Evolutionary conservation across 495 filamentous ascomycete genomes (phyloP), one percentile per base, ranked within the genome.

Genomic region (Parathielavia appendiculata): DNA sequence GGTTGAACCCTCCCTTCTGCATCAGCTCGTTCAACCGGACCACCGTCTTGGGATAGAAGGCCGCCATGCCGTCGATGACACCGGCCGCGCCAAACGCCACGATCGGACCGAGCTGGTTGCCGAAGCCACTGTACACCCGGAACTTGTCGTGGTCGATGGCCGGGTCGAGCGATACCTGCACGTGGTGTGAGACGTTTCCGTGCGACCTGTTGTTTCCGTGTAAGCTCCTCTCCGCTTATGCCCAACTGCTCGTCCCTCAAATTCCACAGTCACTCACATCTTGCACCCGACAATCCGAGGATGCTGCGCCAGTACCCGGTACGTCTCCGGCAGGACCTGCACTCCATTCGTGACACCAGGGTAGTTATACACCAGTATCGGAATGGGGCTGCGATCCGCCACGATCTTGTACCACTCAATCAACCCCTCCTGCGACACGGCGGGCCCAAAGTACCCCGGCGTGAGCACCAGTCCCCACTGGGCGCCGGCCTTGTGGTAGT

Each of bases 221-320:
- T 30, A 2, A 30, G 26, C 26, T 6, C 2, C 8, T 5, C 7
- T 17, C 7, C 13, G 20, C 43, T 38, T 38, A 30, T 30, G 6
- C 26, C 26, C 35, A 53, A 23, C 17, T 41, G 30, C 19, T 16
- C 5, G 16, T n/a, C 30, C 0, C 9, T 2, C 4, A 46, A 19
- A 2, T 0, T 3, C 1, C 16, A 4, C 6, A 23, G 16, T 36
- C 13, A 55, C 69, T 60, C 50, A 71, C 66, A 87, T 81, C 71
- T 87, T 87, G 69, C 80, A 83, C 39, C 84, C 85, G 1, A 86
- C 83, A 53, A 87, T 84, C 51, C 83, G 84, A 16, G 74, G 74
- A 62, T 86, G 77, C 23, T 70, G 64, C 1, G 84, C 79, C 19
- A 87, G 73, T 5, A 59, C 63, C 22, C 71, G 75, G 64, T 83